Percentiles rank a stretch among this genome's conserved stretches.
Evolutionary conservation across 176 grass and related monocot species (phyloP).

Genomic region (Triticum urartu): DNA sequence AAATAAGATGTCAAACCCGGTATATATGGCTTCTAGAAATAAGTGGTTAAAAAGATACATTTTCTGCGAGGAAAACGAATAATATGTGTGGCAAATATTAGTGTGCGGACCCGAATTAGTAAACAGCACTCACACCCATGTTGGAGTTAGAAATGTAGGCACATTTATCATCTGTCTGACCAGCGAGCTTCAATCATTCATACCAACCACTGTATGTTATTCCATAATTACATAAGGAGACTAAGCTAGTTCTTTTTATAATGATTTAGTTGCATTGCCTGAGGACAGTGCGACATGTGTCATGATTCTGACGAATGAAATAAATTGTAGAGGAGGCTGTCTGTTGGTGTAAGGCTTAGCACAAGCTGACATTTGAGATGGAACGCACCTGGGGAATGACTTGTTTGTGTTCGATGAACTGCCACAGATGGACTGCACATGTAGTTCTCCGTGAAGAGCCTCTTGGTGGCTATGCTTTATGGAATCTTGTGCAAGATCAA

Average conservation of each 20-base stretch:
- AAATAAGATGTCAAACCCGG: neutral
- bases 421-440: neutral
- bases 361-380: neutral
- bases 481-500: neutral
- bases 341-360: neutral
- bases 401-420: neutral
- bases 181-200: neutral
- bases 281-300: neutral
- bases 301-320: neutral
- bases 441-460: neutral
- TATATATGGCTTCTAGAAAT: neutral
- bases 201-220: neutral
- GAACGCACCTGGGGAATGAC: neutral
- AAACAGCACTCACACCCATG: neutral
- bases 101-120: neutral
- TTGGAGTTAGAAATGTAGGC: neutral
- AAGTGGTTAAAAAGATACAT: neutral
- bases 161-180: neutral
- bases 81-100: neutral
- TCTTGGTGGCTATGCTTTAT: neutral
- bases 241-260: neutral
- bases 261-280: neutral
- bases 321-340: neutral
- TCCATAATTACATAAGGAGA: neutral
- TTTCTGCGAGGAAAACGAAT: neutral